These are phyloP conservation scores for Tephrocybe sp. DNA, from an alignment of 768 basidiomycete genomes.

Conservation along the genomic window DNA sequence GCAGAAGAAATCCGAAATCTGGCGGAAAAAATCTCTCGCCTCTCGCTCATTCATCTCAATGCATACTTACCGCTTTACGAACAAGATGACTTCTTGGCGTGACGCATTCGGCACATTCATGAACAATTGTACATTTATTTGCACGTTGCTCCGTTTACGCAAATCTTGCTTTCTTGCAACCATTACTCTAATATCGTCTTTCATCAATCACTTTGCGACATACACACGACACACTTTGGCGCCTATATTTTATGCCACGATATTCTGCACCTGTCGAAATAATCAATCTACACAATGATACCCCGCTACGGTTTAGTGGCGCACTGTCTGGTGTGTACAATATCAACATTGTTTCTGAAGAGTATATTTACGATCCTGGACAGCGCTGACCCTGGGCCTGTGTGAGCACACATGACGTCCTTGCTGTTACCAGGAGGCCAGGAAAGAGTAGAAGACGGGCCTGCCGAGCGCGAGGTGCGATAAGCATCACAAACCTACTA, in stretches of 20 bases:
- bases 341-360: neutral
- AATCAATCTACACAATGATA: constrained; percentile 7
- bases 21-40: constrained; percentile 66
- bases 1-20: constrained; percentile 66
- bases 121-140: constrained; percentile 8
- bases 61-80: constrained; percentile 80
- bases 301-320: constrained; percentile 12
- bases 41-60: constrained; percentile 71
- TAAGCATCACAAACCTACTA: constrained; percentile 5
- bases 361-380: neutral
- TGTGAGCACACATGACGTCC: constrained; percentile 10
- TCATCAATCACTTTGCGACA: neutral
- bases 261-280: constrained; percentile 14
- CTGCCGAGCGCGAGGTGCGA: constrained; percentile 5
- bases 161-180: neutral
- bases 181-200: neutral
- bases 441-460: neutral
- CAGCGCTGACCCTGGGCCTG: neutral
- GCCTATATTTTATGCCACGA: constrained; percentile 19
- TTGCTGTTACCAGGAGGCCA: constrained; percentile 11
- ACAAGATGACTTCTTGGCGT: constrained; percentile 52
- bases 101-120: neutral
- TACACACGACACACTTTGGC: constrained; percentile 10
- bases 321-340: constrained; percentile 5
- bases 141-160: neutral